Evolutionary conservation across 129 eudicot genomes (phyloP), one percentile per base, ranked within the genome.

Genomic region (Artemisia annua): DNA sequence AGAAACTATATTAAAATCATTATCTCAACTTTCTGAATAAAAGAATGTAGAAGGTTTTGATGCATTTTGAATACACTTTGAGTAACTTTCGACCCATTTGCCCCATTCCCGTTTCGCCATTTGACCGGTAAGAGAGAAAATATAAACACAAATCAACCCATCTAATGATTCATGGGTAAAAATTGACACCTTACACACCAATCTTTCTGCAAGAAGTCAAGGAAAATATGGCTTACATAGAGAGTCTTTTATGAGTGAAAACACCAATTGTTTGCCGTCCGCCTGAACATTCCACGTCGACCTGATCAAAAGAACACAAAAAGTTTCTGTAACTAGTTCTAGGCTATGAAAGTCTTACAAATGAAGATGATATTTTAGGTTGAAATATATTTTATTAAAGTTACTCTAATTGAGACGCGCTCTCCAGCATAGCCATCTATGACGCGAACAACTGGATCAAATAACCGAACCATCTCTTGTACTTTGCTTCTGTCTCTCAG

Each of bases 401-500:
- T 69, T 82, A 90, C 98, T 83, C 98, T 84, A 81, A 94, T 75
- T 75, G 98, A 86, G 64, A 94, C 97, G 19, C 86, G 91, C 81
- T 94, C 97, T 63, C 98, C 98, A 65, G 91, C 87, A 52, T 82
- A 66, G 59, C 86, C 85, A 81, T 94, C 98, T 62, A 90, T 87
- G 11, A 70, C 86, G 9, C 98, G 91, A 18, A 94, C 98, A 70
- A 85, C 50, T 11, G 98, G 98, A 78, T 94, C 98, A 79, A 90
- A 94, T 65, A 88, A 75, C 65, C 80, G 60, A 67, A 90, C 98
- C 82, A 94, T 60, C 66, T 90, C 85, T 67, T 90, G 85, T 58
- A 94, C 98, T 84, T 88, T 87, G 70, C 82, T 86, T 81, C 91
- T 81, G 83, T 90, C 97, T n/a, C n/a, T n/a, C n/a, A n/a, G n/a